Evolutionary conservation across 2,329 filamentous ascomycete species (phyloP), one percentile per base, ranked within the genome.

Genomic region (Trichoderma aggressivum): DNA sequence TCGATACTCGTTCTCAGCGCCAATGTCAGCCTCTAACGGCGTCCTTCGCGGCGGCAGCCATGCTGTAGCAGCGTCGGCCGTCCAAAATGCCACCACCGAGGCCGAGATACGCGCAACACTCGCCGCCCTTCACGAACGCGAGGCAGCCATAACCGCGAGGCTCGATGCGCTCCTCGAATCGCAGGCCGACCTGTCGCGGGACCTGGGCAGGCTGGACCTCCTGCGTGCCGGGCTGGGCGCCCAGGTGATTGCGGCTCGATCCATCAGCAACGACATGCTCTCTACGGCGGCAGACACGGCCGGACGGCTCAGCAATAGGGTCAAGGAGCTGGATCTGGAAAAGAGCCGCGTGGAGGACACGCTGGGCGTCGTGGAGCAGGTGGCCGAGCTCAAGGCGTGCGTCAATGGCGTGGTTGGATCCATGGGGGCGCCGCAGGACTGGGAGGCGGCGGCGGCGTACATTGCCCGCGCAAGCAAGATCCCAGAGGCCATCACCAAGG

Each of bases 401-500:
- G 93, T 98, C 43, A 89, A 98, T 72, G 96, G 96, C 56, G 94
- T 98, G 12, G 91, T 95, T 30, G 96, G 94, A 21, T 97, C 93
- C 72, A 99, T 99, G 96, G 96, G 95, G 39, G 95, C 94, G 5
- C 94, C 96, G 55, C 96, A 99, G 81, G 96, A 99, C 83, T 99
- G 96, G 96, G 96, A 99, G 81, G 96, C 94, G 3, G 96, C 96
- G 4, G 96, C 96, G 2, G 92, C 88, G 60, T 98, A 98, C 80
- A 87, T 99, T 71, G 89, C 92, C 74, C 89, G 95, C 58, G 94
- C 96, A 7, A 90, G 90, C 72, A 90, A 92, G 75, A 90, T 99
- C 14, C 94, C 95, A 0, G 87, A 90, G 64, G 86, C 91, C 1
- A 95, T 99, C 64, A 86, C 94, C 64, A 88, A 92, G 75, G 94